Percentiles rank a stretch among this genome's conserved stretches.
Evolutionary conservation across 1,284 basidiomycete species (phyloP).

Genomic region (Peniophora sp.): DNA sequence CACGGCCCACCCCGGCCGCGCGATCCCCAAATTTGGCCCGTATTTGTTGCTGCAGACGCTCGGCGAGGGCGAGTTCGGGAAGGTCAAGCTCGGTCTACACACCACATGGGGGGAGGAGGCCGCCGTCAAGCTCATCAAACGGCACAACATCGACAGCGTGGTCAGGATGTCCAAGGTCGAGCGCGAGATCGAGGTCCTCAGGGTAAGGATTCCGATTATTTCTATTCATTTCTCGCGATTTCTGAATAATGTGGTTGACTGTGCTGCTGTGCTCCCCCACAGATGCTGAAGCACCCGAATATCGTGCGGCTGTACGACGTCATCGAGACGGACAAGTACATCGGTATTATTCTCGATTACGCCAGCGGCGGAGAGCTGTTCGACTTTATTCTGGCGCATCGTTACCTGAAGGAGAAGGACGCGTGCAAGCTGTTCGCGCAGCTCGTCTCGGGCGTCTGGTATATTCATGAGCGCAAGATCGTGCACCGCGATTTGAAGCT

Average conservation of each 20-base stretch:
- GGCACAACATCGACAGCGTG: conserved; percentile 85
- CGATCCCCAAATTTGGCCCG: conserved; percentile 89
- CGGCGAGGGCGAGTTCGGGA: conserved; percentile 98
- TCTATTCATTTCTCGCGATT: conserved; percentile 4
- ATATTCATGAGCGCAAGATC: conserved; percentile 98
- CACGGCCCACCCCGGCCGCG: conserved; percentile 74
- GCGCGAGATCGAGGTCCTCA: conserved; percentile 94
- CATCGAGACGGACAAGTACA: conserved; percentile 99
- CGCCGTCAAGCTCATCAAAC: conserved; percentile 96
- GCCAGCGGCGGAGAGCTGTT: conserved; percentile 98
- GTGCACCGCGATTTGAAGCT: conserved; percentile 99
- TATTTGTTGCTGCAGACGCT: conserved; percentile 93
- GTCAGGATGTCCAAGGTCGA: conserved; percentile 93
- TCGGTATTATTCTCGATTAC: conserved; percentile 98
- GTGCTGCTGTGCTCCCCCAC: conserved; percentile 2
- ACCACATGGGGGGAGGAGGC: conserved; percentile 95
- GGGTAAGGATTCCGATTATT: conserved; percentile 45
- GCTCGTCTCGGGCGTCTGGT: conserved; percentile 97
- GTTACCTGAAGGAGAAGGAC: conserved; percentile 92
- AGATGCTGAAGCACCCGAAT: conserved; percentile 95
- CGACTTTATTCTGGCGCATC: conserved; percentile 97
- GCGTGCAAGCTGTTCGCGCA: conserved; percentile 97
- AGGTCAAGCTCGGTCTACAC: conserved; percentile 97
- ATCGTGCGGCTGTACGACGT: conserved; percentile 98
- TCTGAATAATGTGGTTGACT: too few species aligned